These are phyloP conservation scores for Globisporangium uncinulatum DNA, from an alignment of 352 stramenopile genomes.

Conservation along the genomic window DNA sequence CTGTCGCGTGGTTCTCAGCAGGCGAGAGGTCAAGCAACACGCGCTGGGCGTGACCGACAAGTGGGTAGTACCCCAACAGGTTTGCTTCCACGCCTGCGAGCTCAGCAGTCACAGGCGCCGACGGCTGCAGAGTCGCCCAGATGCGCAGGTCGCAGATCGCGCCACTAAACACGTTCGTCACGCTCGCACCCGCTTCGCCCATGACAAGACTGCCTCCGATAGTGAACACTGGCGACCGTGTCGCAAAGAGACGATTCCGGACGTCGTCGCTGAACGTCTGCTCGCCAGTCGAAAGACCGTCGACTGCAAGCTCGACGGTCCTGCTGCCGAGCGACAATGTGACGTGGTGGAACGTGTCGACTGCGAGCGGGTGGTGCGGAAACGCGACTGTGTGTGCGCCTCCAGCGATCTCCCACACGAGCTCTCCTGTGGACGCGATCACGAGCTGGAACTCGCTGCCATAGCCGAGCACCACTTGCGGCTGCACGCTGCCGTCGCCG, in stretches of 20 bases:
- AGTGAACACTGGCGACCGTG: slow-evolving; percentile 28
- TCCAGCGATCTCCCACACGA: slow-evolving; percentile 49
- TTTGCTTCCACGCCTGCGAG: slow-evolving; percentile 34
- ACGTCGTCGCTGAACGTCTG: slow-evolving; percentile 14
- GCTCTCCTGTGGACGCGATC: slow-evolving; percentile 26
- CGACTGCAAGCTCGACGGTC: slow-evolving; percentile 33
- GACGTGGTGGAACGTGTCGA: slow-evolving; percentile 57
- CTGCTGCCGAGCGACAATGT: slow-evolving; percentile 43
- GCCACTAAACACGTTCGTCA: slow-evolving; percentile 45
- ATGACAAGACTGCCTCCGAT: slow-evolving; percentile 45
- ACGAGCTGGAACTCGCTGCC: slow-evolving; percentile 52
- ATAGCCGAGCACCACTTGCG: slow-evolving; percentile 56
- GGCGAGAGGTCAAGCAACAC: slow-evolving; percentile 65
- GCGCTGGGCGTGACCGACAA: slow-evolving; percentile 57
- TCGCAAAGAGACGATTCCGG: slow-evolving; percentile 21
- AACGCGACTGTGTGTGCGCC: slow-evolving; percentile 33
- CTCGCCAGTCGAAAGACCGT: slow-evolving; percentile 36
- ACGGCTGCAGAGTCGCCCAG: slow-evolving; percentile 36
- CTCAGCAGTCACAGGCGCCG: slow-evolving; percentile 6
- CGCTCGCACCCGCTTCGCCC: slow-evolving; percentile 17
- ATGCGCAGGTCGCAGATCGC: slow-evolving; percentile 64
- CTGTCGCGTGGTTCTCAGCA: slow-evolving; percentile 68
- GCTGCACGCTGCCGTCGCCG: slow-evolving; percentile 7
- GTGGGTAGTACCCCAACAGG: slow-evolving; percentile 67
- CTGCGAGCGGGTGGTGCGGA: slow-evolving; percentile 23